These are phyloP conservation scores for Penicillium subrubescens DNA, from an alignment of 495 filamentous ascomycete genomes.

Conservation along the genomic window DNA sequence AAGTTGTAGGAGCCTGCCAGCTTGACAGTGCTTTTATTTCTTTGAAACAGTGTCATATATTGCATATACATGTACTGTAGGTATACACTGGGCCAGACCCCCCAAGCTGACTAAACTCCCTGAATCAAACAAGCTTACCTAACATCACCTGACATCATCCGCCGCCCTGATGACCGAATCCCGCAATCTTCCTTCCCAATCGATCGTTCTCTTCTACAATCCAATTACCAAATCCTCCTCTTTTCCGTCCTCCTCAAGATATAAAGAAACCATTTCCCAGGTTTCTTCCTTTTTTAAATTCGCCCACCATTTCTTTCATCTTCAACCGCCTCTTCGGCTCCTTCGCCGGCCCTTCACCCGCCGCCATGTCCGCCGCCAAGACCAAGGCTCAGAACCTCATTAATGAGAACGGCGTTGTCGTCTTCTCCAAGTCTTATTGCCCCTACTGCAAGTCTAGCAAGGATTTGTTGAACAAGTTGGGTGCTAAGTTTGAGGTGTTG, in stretches of 20 bases:
- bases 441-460: constrained; percentile 90
- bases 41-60: no score
- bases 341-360: constrained; percentile 54
- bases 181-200: neutral
- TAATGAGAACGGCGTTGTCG: constrained; percentile 87
- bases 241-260: neutral
- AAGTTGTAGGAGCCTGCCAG: no score
- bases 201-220: neutral
- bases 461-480: constrained; percentile 63
- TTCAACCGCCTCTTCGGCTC: constrained; percentile 75
- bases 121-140: constrained; percentile 15
- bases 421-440: constrained; percentile 97
- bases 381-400: constrained; percentile 85
- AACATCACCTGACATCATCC: constrained; percentile 37
- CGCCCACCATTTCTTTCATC: constrained; percentile 72
- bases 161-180: constrained; percentile 19
- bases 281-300: constrained; percentile 13
- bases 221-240: constrained; percentile 8
- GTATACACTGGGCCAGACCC: neutral
- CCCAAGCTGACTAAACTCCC: neutral
- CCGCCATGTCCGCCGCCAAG: constrained; percentile 81
- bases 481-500: constrained; percentile 72
- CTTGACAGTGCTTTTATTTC: no score
- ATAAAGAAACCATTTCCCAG: constrained; percentile 20
- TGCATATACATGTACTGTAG: no score